Evolutionary conservation across 331 rosid genomes (phyloP).

Genomic region (Phaseolus coccineus): DNA sequence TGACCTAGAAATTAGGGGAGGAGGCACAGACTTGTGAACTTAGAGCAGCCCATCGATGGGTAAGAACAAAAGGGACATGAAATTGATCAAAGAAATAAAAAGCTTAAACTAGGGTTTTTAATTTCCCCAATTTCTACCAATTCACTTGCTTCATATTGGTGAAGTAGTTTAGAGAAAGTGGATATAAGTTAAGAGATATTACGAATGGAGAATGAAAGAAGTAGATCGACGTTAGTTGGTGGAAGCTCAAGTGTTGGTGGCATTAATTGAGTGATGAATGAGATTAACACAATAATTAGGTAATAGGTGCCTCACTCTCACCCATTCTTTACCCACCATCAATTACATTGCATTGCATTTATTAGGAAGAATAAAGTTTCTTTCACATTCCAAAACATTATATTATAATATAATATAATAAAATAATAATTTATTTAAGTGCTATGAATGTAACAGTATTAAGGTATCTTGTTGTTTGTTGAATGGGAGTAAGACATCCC

Average conservation of each 20-base stretch:
- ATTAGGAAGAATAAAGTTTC: no score
- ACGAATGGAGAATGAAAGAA: no score
- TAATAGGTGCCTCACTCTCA: slow-evolving; percentile 11
- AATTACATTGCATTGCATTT: not conserved
- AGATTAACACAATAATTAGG: not conserved
- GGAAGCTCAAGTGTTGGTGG: slow-evolving; percentile 4
- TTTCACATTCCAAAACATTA: no score
- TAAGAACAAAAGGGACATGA: not conserved
- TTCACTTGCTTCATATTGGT: not conserved
- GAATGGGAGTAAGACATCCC: no score
- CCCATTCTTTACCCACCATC: not conserved
- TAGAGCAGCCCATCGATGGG: not conserved
- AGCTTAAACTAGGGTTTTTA: not conserved
- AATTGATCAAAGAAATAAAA: no score
- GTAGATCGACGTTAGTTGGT: slow-evolving; percentile 15
- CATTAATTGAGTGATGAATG: not conserved
- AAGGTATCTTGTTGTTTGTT: no score
- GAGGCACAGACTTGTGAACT: not conserved
- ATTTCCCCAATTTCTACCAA: not conserved
- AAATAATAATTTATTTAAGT: no score
- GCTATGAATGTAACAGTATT: no score
- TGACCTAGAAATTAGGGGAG: not conserved
- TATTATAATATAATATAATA: no score
- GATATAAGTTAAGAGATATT: no score
- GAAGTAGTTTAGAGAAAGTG: no score